A percentile compares a stretch with the other conserved stretches of the same genome.
Conservation (phyloP, 768 basidiomycete species). For the Suillus spraguei region DNA sequence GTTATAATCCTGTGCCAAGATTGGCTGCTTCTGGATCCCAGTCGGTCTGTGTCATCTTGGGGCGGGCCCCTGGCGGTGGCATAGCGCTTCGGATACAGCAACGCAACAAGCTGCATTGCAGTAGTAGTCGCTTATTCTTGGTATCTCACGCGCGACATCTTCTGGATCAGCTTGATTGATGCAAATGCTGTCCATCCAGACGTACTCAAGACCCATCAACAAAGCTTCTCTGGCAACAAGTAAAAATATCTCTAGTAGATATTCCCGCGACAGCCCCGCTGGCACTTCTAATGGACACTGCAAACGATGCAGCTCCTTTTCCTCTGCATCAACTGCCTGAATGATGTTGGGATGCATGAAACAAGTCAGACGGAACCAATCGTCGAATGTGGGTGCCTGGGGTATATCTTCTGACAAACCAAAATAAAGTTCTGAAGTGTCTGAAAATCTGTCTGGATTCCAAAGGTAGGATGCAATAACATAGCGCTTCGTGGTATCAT, state of each 20-base stretch:
- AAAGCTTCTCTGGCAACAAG: not conserved
- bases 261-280: not conserved
- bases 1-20: slow-evolving; percentile 3
- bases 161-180: slow-evolving; percentile 3
- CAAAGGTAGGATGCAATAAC: slow-evolving; percentile 6
- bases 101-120: not conserved
- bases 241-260: not conserved
- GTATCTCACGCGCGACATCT: slow-evolving; percentile 2
- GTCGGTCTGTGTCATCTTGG: not conserved
- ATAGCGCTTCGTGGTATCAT: not conserved
- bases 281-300: not conserved
- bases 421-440: not conserved
- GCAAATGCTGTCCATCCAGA: slow-evolving; percentile 1
- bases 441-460: not conserved
- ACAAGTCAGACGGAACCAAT: not conserved
- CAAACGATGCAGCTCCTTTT: not conserved
- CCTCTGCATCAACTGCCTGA: slow-evolving; percentile 1
- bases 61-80: not conserved
- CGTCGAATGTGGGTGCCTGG: not conserved
- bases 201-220: slow-evolving; percentile 1
- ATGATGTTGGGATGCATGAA: slow-evolving; percentile 1
- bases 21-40: not conserved
- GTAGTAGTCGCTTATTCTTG: not conserved
- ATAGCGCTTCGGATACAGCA: not conserved
- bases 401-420: not conserved